Base-by-base conservation (phyloP, 305 asterid species). In the Rubia balearica region DNA sequence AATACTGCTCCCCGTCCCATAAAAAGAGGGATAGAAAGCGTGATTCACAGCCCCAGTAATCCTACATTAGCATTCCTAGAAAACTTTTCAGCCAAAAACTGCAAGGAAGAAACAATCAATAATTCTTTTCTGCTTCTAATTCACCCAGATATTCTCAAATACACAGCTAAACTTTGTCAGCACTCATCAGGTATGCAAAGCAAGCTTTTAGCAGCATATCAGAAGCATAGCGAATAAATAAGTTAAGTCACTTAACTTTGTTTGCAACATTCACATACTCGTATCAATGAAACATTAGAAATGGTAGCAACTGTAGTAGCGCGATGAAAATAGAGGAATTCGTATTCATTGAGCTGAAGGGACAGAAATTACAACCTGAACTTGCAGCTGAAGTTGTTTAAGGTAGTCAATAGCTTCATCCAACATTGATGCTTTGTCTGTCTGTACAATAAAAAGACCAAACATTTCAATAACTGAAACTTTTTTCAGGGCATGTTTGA, bases 341-440 rank as follows among this genome's bases (percentile, higher is more conserved):
- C n/a, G n/a, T n/a, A n/a, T n/a, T n/a, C n/a, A n/a, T n/a, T n/a
- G n/a, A n/a, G 19, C 48, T 60, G 56, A 1, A 67, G 19, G 27
- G 70, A n/a, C 48, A 27, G 24, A 76, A 51, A 22, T 41, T n/a
- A 55, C 75, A 71, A 94, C 99, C 98, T 94, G 99, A 63, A 94
- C 98, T 89, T 91, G 96, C 53, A 89, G 88, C 77, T 94, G 99
- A 71, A 94, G 97, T 85, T 95, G 99, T 80, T 95, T 95, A 76
- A 95, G 89, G 82, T 95, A 95, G 75, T 90, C 99, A 72, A 95
- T 95, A 74, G 98, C 96, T 80, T 91, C 99, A 77, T 95, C 98
- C 87, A 95, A 78, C 98, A 95, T 91, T 8, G 99, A 95, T 71
- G 98, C 98, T 82, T 95, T 95, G 81, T 91, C 98, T 42, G 99